phyloP scores from a whole-genome alignment of 768 basidiomycete species.

The Strobilomyces dryophilus region DNA sequence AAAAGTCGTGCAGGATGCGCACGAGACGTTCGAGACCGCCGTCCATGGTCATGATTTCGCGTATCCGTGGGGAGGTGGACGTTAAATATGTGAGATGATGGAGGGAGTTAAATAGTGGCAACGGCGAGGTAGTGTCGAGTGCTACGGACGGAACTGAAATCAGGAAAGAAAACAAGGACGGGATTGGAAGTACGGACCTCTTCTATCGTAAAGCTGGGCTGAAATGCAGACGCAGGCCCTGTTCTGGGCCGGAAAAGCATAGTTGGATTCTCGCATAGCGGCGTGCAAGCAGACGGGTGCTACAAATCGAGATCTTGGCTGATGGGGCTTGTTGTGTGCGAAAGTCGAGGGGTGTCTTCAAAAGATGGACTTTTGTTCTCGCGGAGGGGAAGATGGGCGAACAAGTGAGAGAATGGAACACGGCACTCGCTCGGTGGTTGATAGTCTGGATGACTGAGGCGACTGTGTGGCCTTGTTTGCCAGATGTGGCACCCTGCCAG shows the following conservation, averaged over 20 bases:
- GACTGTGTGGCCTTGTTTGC: constrained; percentile 28
- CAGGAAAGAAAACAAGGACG: constrained; percentile 1
- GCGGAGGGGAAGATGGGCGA: constrained; percentile 1
- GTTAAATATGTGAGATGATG: constrained; percentile 96
- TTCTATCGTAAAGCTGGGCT: constrained; percentile 88
- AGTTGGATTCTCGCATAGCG: constrained; percentile 90
- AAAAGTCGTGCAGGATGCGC: constrained; percentile 85
- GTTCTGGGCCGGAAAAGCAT: constrained; percentile 91
- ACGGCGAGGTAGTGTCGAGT: constrained; percentile 51
- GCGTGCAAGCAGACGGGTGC: constrained; percentile 17
- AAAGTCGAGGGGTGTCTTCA: background rate
- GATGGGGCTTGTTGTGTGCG: background rate
- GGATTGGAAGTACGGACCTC: constrained; percentile 56
- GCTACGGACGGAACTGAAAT: constrained; percentile 28
- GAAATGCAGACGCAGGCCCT: constrained; percentile 94
- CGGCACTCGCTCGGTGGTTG: constrained; percentile 21
- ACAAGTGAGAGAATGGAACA: background rate
- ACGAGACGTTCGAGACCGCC: constrained; percentile 96
- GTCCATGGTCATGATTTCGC: constrained; percentile 97
- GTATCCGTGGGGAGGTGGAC: constrained; percentile 93
- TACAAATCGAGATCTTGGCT: constrained; percentile 19
- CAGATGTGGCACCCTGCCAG: constrained; percentile 22
- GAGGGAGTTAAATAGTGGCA: constrained; percentile 87
- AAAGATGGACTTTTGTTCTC: background rate
- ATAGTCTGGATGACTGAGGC: constrained; percentile 31